These are phyloP conservation scores for Chenopodium suecicum DNA, from an alignment of 148 eudicot genomes.

Conservation along the genomic window DNA sequence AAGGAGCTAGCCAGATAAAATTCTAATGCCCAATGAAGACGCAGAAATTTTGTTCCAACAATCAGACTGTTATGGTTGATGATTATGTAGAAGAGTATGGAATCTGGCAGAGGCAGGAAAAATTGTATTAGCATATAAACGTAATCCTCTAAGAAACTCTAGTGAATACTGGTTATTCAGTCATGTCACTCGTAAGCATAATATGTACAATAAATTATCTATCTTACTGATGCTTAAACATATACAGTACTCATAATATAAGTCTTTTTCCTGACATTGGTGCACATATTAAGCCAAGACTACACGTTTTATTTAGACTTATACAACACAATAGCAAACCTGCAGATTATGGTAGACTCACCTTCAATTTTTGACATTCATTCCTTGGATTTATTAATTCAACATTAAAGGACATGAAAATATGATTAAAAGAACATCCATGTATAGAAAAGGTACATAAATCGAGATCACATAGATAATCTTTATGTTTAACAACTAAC, in stretches of 20 bases:
- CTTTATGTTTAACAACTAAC: too few relatives aligned
- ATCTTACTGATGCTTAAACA: background rate
- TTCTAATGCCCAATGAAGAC: conserved; percentile 10
- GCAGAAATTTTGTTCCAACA: background rate
- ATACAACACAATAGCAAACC: too few relatives aligned
- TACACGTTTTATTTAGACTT: background rate
- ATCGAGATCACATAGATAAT: too few relatives aligned
- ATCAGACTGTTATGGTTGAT: background rate
- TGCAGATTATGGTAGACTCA: too few relatives aligned
- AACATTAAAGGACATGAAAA: too few relatives aligned
- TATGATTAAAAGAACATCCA: too few relatives aligned
- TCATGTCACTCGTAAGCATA: too few relatives aligned
- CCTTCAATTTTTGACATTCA: too few relatives aligned
- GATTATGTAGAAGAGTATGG: background rate
- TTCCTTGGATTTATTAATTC: too few relatives aligned
- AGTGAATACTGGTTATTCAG: too few relatives aligned
- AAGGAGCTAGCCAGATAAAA: conserved; percentile 23
- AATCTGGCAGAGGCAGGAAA: background rate
- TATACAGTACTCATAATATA: background rate
- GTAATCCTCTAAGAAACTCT: background rate
- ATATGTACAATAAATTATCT: too few relatives aligned
- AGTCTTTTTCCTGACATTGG: background rate
- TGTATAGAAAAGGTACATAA: too few relatives aligned
- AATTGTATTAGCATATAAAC: background rate
- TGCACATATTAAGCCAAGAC: background rate